These are phyloP conservation scores for Pichia eremophila DNA, from an alignment of 805 yeast species.

Conservation along the genomic window DNA sequence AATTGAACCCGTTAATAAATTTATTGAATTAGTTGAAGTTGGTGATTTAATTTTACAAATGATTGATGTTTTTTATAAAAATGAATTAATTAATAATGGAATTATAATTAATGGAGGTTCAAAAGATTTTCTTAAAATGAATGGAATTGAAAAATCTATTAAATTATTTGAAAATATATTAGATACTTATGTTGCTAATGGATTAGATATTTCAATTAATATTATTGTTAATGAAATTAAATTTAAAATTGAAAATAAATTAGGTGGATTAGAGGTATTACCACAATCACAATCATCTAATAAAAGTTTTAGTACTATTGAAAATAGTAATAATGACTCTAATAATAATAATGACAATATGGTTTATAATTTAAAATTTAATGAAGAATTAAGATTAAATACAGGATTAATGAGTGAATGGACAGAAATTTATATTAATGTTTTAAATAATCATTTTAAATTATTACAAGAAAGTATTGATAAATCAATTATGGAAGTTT, in stretches of 20 bases:
- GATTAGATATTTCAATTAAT: slow-evolving; percentile 85
- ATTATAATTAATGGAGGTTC: slow-evolving; percentile 40
- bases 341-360: background rate
- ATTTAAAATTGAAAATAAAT: slow-evolving; percentile 8
- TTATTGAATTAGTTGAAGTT: slow-evolving; percentile 83
- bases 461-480: slow-evolving; percentile 77
- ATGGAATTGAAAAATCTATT: slow-evolving; percentile 59
- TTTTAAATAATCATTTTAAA: slow-evolving; percentile 63
- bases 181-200: slow-evolving; percentile 87
- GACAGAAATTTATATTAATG: slow-evolving; percentile 50
- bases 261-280: slow-evolving; percentile 2
- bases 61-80: slow-evolving; percentile 83
- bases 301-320: background rate
- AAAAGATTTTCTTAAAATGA: slow-evolving; percentile 67
- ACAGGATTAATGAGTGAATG: slow-evolving; percentile 42
- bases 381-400: slow-evolving; percentile 17
- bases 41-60: slow-evolving; percentile 91
- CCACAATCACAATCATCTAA: background rate
- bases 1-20: slow-evolving; percentile 79
- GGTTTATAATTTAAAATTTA: slow-evolving; percentile 6
- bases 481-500: slow-evolving; percentile 79
- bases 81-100: slow-evolving; percentile 53
- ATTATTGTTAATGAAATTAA: slow-evolving; percentile 70
- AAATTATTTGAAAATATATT: slow-evolving; percentile 62
- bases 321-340: background rate